Percentiles rank a stretch among this genome's conserved stretches.
Conservation (phyloP, 2,329 filamentous ascomycete species). For the Leptographium lundbergii region DNA sequence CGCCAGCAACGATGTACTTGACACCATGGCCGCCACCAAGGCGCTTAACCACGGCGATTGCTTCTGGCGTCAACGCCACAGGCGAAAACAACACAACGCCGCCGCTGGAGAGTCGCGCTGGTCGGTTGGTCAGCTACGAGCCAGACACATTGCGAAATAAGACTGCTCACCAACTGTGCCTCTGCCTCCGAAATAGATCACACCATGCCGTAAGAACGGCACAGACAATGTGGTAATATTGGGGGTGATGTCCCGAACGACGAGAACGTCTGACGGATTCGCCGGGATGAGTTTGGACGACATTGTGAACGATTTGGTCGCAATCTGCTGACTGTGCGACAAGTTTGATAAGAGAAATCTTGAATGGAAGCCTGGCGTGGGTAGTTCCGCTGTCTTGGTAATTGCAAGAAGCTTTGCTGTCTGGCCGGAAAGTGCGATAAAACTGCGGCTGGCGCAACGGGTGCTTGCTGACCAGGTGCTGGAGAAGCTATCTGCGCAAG, state of each 20-base stretch:
- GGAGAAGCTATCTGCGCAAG: not conserved
- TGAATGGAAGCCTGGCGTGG: not conserved
- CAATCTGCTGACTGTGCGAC: too few species aligned
- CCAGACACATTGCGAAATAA: not conserved
- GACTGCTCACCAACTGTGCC: constrained; percentile 62
- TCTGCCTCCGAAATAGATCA: constrained; percentile 71
- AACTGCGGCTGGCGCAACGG: not conserved
- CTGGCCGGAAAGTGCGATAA: not conserved
- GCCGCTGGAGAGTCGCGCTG: constrained; percentile 58
- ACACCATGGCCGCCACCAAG: constrained; percentile 49
- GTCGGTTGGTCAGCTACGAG: constrained; percentile 1
- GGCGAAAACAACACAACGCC: constrained; percentile 84
- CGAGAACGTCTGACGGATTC: constrained; percentile 74
- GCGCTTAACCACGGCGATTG: constrained; percentile 49
- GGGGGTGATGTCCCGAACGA: constrained; percentile 73
- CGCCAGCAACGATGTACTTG: constrained; percentile 74
- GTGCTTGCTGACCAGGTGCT: not conserved
- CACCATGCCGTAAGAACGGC: constrained; percentile 73
- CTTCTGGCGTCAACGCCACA: constrained; percentile 62
- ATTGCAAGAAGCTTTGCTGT: not conserved
- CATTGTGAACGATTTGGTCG: constrained; percentile 26
- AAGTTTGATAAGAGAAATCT: not conserved
- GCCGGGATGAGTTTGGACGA: constrained; percentile 51
- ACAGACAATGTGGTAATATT: constrained; percentile 67
- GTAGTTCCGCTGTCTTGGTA: not conserved